Evolutionary conservation across 345 rosid genomes (phyloP).

Genomic region (Eucalyptus victrix): DNA sequence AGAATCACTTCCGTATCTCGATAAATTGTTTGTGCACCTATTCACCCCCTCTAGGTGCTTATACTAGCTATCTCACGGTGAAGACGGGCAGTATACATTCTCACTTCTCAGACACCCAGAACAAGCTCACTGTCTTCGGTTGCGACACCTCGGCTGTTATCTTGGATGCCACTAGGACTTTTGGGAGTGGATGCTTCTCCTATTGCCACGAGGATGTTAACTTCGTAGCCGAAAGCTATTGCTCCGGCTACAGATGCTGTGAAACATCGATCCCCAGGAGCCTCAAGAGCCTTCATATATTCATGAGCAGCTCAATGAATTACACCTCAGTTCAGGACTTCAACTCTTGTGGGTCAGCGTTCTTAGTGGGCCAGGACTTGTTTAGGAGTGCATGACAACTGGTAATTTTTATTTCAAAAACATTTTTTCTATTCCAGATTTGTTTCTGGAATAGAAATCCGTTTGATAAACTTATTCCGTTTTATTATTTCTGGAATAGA

Average conservation of each 20-base stretch:
- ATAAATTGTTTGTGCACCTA: too few relatives aligned
- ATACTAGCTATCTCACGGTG: too few relatives aligned
- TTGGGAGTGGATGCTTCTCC: background rate
- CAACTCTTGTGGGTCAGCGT: background rate
- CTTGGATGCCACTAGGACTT: background rate
- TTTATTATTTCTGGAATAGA: too few relatives aligned
- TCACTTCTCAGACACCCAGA: background rate
- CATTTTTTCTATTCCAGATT: too few relatives aligned
- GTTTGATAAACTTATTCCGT: too few relatives aligned
- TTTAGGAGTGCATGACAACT: too few relatives aligned
- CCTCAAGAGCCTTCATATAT: background rate
- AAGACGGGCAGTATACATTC: background rate
- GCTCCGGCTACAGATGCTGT: background rate
- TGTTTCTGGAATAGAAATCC: too few relatives aligned
- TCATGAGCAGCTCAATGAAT: fast-evolving
- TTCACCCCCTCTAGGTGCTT: too few relatives aligned
- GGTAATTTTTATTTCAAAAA: too few relatives aligned
- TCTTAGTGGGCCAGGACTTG: background rate
- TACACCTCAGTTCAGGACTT: background rate
- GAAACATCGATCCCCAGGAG: background rate
- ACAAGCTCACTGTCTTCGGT: background rate
- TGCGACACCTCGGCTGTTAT: background rate
- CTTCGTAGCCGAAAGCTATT: background rate
- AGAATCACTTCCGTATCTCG: too few relatives aligned
- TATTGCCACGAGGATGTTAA: background rate